Evolutionary conservation across 768 basidiomycete species (phyloP).

Genomic region (Mycena latifolia): DNA sequence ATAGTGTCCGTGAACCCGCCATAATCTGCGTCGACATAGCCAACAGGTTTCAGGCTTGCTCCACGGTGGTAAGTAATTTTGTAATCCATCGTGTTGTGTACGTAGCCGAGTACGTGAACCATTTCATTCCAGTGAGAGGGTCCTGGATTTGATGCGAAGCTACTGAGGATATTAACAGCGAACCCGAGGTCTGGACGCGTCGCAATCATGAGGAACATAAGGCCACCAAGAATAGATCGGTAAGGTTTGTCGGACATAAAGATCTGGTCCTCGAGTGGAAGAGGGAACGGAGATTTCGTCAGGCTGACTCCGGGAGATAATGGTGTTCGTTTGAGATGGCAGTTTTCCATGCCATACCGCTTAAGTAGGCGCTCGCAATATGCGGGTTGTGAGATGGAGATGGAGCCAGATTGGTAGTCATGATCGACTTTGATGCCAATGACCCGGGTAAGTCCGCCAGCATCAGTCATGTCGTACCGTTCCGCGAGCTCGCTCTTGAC

Average conservation of each 20-base stretch:
- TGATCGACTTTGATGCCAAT: conserved; percentile 47
- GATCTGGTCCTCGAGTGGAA: background rate
- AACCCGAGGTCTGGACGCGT: conserved; percentile 33
- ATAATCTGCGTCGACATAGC: conserved; percentile 3
- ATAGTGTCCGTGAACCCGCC: background rate
- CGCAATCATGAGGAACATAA: conserved; percentile 32
- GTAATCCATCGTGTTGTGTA: conserved; percentile 42
- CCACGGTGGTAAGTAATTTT: conserved; percentile 37
- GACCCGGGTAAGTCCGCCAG: background rate
- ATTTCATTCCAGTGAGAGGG: conserved; percentile 42
- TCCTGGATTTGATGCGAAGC: conserved; percentile 33
- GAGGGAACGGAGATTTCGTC: background rate
- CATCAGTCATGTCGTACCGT: background rate
- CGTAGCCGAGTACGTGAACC: conserved; percentile 43
- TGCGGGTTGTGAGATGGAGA: conserved; percentile 44
- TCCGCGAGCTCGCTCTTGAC: background rate
- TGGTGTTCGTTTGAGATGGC: conserved; percentile 11
- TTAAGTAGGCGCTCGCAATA: conserved; percentile 44
- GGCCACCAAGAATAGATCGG: conserved; percentile 9
- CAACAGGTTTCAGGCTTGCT: background rate
- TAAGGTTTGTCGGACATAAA: conserved; percentile 33
- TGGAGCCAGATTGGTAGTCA: background rate
- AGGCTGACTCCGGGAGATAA: background rate
- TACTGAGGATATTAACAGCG: background rate
- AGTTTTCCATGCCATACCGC: conserved; percentile 30